These are phyloP conservation scores for Xanthoceras sorbifolium DNA, from an alignment of 345 rosid species.

Conservation along the genomic window DNA sequence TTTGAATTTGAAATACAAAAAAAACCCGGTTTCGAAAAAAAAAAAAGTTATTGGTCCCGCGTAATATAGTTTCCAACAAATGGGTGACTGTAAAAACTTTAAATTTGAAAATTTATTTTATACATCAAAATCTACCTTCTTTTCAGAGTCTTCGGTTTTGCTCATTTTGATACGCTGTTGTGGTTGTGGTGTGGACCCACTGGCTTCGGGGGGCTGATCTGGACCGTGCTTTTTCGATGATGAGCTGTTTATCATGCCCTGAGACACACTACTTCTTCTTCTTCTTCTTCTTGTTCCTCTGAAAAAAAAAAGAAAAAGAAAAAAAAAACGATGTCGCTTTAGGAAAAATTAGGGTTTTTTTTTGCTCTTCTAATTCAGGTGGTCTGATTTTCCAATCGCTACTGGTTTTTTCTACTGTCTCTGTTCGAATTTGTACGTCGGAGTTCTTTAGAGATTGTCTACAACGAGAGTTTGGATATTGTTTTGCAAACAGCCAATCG, in stretches of 20 bases:
- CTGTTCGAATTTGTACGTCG: too few species aligned
- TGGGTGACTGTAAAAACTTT: slow-evolving; percentile 14
- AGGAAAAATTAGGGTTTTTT: slow-evolving; percentile 20
- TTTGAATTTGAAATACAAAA: background rate
- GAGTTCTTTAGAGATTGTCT: background rate
- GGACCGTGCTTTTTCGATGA: slow-evolving; percentile 48
- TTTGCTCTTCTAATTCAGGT: background rate
- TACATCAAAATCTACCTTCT: slow-evolving; percentile 32
- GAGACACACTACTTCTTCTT: background rate
- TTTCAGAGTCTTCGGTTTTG: slow-evolving; percentile 55
- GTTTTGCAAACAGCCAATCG: background rate
- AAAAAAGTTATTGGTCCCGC: background rate
- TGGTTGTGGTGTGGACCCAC: slow-evolving; percentile 36
- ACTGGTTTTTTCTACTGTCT: background rate
- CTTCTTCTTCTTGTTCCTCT: too few species aligned
- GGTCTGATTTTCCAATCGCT: background rate
- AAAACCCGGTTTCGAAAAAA: background rate
- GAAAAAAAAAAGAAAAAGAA: too few species aligned
- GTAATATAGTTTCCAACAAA: slow-evolving; percentile 1
- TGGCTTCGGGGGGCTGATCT: slow-evolving; percentile 46
- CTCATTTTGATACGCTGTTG: slow-evolving; percentile 48
- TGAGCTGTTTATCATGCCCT: slow-evolving; percentile 37
- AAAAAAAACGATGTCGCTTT: slow-evolving; percentile 20
- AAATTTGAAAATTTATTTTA: background rate
- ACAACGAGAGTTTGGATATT: background rate